Evolutionary conservation across 2,329 filamentous ascomycete genomes (phyloP).

Genomic region (Metarhizium robertsii): DNA sequence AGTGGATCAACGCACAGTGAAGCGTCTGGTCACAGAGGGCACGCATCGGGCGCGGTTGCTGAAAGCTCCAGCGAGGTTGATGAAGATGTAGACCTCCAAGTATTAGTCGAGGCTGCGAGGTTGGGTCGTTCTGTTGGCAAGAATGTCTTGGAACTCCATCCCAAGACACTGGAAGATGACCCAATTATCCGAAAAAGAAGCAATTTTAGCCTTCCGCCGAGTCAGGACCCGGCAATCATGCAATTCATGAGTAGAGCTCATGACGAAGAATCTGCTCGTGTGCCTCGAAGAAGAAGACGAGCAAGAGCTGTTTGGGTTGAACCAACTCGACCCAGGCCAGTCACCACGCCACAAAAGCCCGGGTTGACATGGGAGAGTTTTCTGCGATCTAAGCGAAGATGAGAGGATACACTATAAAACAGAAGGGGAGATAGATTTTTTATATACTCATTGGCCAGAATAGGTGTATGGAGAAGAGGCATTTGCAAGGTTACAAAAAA

Average conservation of each 20-base stretch:
- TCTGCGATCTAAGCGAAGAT: constrained; percentile 16
- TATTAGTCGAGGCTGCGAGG: constrained; percentile 22
- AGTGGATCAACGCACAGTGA: constrained; percentile 6
- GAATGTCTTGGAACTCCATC: constrained; percentile 29
- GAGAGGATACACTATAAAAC: not conserved
- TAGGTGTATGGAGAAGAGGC: not conserved
- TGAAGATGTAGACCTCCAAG: constrained; percentile 18
- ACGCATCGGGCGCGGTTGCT: not conserved
- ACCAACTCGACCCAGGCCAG: constrained; percentile 9
- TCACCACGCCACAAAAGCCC: constrained; percentile 5
- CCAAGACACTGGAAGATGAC: constrained; percentile 29
- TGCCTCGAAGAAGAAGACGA: constrained; percentile 6
- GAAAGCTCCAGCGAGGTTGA: constrained; percentile 2
- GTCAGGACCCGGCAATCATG: constrained; percentile 27
- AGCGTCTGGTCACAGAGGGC: not conserved
- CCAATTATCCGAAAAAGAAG: constrained; percentile 23
- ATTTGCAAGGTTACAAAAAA: not conserved
- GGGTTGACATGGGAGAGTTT: constrained; percentile 15
- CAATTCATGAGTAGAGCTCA: constrained; percentile 14
- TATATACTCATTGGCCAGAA: not conserved
- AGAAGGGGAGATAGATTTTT: not conserved
- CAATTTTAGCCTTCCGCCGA: constrained; percentile 25
- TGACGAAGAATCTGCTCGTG: constrained; percentile 3
- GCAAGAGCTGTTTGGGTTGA: constrained; percentile 13
- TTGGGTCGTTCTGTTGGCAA: constrained; percentile 14